Percentiles rank a stretch among this genome's conserved stretches.
These are phyloP conservation scores for Pythium plurisporium DNA, from an alignment of 352 stramenopile genomes.

Conservation along the genomic window DNA sequence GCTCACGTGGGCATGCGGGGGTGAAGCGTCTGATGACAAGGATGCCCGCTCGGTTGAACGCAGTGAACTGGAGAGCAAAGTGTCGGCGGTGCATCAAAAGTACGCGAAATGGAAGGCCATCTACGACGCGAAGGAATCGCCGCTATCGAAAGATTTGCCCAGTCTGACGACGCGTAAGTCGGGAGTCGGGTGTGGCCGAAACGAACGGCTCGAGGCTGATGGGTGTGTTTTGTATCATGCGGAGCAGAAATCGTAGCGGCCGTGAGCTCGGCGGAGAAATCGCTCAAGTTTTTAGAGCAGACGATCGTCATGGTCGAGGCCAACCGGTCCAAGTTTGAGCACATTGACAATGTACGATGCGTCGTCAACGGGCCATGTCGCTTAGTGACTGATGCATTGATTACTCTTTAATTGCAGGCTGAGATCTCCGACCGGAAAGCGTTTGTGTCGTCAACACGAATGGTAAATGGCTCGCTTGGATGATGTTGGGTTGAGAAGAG, in stretches of 20 bases:
- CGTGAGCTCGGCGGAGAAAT: slow-evolving; percentile 59
- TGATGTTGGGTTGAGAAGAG: too few species aligned
- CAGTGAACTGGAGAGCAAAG: slow-evolving; percentile 75
- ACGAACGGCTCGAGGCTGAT: not conserved
- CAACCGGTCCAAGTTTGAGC: slow-evolving; percentile 74
- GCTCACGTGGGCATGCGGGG: not conserved
- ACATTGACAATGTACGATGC: slow-evolving; percentile 63
- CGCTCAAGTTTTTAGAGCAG: slow-evolving; percentile 76
- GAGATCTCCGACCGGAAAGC: slow-evolving; percentile 64
- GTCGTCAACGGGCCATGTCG: too few species aligned
- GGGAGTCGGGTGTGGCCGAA: not conserved
- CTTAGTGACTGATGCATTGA: not conserved
- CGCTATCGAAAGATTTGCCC: slow-evolving; percentile 47
- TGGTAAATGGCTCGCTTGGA: slow-evolving; percentile 15
- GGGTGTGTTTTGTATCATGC: not conserved
- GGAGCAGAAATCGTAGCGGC: slow-evolving; percentile 52
- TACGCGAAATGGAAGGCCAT: slow-evolving; percentile 65
- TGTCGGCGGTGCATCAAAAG: slow-evolving; percentile 63
- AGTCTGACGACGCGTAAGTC: slow-evolving; percentile 47
- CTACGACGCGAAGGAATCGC: slow-evolving; percentile 36
- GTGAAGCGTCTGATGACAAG: too few species aligned
- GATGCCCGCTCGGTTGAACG: too few species aligned
- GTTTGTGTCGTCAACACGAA: slow-evolving; percentile 56
- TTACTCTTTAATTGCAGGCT: slow-evolving; percentile 16
- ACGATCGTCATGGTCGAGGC: slow-evolving; percentile 80